These are phyloP conservation scores for Boletus sp. DNA, from an alignment of 768 basidiomycete species.

Conservation along the genomic window DNA sequence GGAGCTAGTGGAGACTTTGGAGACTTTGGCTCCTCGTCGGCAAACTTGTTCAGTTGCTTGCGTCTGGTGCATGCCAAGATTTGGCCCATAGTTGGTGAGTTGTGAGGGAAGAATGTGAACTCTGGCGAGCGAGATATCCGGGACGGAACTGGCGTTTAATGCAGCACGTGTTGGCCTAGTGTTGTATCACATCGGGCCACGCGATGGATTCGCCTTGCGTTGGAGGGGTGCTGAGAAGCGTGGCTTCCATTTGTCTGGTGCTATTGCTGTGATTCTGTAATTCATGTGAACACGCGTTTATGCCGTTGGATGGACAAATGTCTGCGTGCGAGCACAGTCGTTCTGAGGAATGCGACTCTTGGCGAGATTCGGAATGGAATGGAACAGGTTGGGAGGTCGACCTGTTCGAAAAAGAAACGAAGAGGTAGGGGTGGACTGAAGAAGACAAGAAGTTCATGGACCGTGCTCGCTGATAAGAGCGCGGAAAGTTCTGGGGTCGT, in stretches of 20 bases:
- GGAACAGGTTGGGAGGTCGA: background rate
- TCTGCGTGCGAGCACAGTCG: background rate
- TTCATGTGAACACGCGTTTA: slow-evolving; percentile 22
- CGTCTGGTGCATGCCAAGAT: slow-evolving; percentile 23
- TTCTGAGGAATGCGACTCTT: slow-evolving; percentile 2
- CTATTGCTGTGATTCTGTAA: slow-evolving; percentile 17
- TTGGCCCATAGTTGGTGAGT: slow-evolving; percentile 29
- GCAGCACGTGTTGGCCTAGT: slow-evolving; percentile 26
- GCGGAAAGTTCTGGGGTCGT: slow-evolving; percentile 15
- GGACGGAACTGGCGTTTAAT: slow-evolving; percentile 25
- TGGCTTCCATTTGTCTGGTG: slow-evolving; percentile 19
- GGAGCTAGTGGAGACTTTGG: slow-evolving; percentile 15
- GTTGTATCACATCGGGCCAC: slow-evolving; percentile 28
- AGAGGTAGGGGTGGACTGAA: background rate
- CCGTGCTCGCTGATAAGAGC: slow-evolving; percentile 13
- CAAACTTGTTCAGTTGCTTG: slow-evolving; percentile 25
- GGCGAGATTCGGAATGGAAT: slow-evolving; percentile 14
- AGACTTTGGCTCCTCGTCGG: slow-evolving; percentile 26
- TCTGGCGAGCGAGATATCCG: slow-evolving; percentile 24
- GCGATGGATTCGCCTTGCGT: slow-evolving; percentile 26
- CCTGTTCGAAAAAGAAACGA: slow-evolving; percentile 14
- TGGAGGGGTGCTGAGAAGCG: slow-evolving; percentile 26
- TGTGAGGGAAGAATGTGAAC: slow-evolving; percentile 14
- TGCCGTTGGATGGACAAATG: slow-evolving; percentile 9
- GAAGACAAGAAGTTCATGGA: background rate